phyloP scores from a whole-genome alignment of 768 basidiomycete species.

The Rhodotorula graminis region DNA sequence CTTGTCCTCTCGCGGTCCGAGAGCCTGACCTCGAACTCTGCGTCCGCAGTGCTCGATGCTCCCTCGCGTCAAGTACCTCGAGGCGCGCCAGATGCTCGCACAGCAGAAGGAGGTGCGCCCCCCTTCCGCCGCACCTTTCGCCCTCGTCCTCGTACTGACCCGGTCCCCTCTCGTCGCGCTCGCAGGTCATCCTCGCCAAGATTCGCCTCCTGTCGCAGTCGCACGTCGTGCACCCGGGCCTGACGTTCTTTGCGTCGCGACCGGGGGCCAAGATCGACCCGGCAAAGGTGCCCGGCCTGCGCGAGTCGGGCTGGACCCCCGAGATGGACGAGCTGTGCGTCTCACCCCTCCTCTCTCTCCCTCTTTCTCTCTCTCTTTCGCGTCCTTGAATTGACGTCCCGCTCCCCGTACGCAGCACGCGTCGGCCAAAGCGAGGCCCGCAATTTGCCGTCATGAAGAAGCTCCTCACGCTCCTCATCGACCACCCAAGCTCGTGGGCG shows the following conservation, averaged over 20 bases:
- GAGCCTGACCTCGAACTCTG: not conserved
- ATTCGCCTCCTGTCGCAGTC: conserved; percentile 79
- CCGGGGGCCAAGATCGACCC: conserved; percentile 54
- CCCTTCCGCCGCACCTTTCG: not conserved
- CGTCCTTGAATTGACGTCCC: not conserved
- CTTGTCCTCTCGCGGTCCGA: too few species aligned
- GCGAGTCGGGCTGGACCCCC: conserved; percentile 80
- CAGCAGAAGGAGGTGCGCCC: conserved; percentile 66
- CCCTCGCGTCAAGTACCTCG: conserved; percentile 81
- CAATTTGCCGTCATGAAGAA: conserved; percentile 67
- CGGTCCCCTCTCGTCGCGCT: not conserved
- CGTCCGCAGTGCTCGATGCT: conserved; percentile 70
- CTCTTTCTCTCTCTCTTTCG: not conserved
- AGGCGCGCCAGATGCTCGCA: conserved; percentile 67
- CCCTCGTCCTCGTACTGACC: not conserved
- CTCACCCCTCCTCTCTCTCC: too few species aligned
- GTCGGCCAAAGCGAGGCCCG: conserved; percentile 53
- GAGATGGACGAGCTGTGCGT: conserved; percentile 66
- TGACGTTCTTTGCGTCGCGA: conserved; percentile 50
- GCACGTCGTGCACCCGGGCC: conserved; percentile 76
- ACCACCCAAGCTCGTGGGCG: conserved; percentile 77
- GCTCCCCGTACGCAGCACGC: conserved; percentile 41
- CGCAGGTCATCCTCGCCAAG: conserved; percentile 70
- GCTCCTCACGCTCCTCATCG: conserved; percentile 70
- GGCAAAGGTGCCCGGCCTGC: conserved; percentile 77